Conservation (phyloP, 2,329 filamentous ascomycete species). For the Zalaria sp. region DNA sequence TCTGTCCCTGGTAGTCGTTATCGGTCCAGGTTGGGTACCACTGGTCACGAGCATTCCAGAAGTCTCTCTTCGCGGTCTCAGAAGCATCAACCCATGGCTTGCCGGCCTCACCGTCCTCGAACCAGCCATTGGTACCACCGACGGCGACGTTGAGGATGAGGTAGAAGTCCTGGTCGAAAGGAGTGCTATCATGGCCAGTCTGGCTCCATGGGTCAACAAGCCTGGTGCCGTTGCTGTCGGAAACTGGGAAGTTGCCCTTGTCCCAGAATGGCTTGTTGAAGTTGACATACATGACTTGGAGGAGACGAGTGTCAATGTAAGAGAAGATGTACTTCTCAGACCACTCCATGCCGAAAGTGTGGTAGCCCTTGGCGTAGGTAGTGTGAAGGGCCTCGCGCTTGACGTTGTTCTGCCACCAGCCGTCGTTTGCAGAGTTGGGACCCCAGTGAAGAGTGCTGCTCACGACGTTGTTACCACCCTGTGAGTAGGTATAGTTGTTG, state of each 20-base stretch:
- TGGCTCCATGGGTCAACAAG: slow-evolving; percentile 23
- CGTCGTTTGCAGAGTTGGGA: slow-evolving; percentile 56
- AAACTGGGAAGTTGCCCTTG: slow-evolving; percentile 21
- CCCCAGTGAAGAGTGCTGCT: slow-evolving; percentile 76
- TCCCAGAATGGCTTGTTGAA: slow-evolving; percentile 25
- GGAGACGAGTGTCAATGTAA: slow-evolving; percentile 65
- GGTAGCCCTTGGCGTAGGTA: slow-evolving; percentile 53
- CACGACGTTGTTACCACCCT: slow-evolving; percentile 70
- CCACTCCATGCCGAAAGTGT: slow-evolving; percentile 76
- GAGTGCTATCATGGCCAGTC: slow-evolving; percentile 21
- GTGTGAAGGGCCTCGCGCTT: slow-evolving; percentile 63
- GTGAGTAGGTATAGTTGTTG: slow-evolving; percentile 63
- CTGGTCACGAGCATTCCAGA: slow-evolving; percentile 44
- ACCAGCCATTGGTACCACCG: slow-evolving; percentile 49
- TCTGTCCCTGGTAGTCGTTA: slow-evolving; percentile 18
- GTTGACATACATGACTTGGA: slow-evolving; percentile 66
- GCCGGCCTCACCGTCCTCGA: slow-evolving; percentile 52
- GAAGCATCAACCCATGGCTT: slow-evolving; percentile 72
- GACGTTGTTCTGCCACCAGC: slow-evolving; percentile 71
- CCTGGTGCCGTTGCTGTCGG: slow-evolving; percentile 20
- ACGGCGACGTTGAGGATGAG: slow-evolving; percentile 26
- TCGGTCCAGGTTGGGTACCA: slow-evolving; percentile 23
- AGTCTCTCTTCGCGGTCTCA: slow-evolving; percentile 55
- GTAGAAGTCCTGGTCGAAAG: slow-evolving; percentile 28
- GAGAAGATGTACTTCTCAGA: slow-evolving; percentile 79